Base-by-base conservation (phyloP, 495 filamentous ascomycete genomes). In the Aspergillus taichungensis region DNA sequence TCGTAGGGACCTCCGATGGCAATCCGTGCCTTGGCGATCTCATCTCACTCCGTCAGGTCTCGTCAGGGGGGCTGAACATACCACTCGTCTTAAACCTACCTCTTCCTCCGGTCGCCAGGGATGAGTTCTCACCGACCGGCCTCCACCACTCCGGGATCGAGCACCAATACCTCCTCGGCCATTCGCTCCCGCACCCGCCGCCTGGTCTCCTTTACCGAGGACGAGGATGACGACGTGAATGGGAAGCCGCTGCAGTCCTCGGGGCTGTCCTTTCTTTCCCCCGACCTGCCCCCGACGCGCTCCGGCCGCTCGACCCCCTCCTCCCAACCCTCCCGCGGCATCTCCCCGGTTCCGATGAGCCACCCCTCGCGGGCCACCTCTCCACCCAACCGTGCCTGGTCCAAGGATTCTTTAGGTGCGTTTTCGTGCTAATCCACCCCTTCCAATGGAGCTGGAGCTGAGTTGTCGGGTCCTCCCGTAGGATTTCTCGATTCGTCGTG, bases 401-500 rank as follows among this genome's bases (percentile, higher is more conserved):
- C 51, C 14, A 59, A 55, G 38, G 57, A 58, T 34, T 61, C 63
- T 11, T 50, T 67, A 44, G 57, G 61, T 48, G 51, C 45, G 35
- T 57, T 57, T 57, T 30, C 30, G 45, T 29, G 12, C 49, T 32
- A 30, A 51, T 50, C 53, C 55, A 44, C 62, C 55, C 52, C 50
- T 49, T 47, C 55, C 28, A 51, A 49, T 31, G 51, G 57, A 43
- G 7, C 45, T 56, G 11, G 18, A 24, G 43, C 60, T 18, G 53
- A 60, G 6, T 60, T 64, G 24, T 66, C 69, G 24, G 59, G 55
- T 31, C 57, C 60, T 36, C 56, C 66, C 13, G 43, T 65, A 40
- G 71, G 71, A 42, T 66, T 77, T 41, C 52, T 75, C 43, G 74
- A 73, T 43, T 66, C 62, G 8, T 68, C 74, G 5, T 78, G 74